Conservation (phyloP, 345 rosid species). For the Salix caprea region DNA sequence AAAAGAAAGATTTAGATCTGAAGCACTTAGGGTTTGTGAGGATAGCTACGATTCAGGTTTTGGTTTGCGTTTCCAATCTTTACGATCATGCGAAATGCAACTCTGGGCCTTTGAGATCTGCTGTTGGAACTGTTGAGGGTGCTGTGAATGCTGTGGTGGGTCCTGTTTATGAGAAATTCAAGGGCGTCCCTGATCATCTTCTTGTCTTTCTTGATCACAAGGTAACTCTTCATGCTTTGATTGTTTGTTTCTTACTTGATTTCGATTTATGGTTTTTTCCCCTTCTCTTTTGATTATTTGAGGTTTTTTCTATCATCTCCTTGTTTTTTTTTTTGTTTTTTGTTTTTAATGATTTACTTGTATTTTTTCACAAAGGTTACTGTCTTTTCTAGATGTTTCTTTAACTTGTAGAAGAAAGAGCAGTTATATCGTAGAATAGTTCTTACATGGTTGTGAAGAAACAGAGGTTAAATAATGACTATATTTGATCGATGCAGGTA, state of each 20-base stretch:
- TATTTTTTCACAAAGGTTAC: no score
- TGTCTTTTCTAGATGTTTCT: no score
- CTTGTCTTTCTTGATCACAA: slow-evolving; percentile 68
- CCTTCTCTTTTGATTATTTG: neutral
- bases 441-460: neutral
- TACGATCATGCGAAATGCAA: slow-evolving; percentile 70
- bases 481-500: slow-evolving; percentile 39
- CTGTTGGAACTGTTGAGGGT: slow-evolving; percentile 63
- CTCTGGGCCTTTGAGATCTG: slow-evolving; percentile 71
- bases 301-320: neutral
- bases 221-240: slow-evolving; percentile 34
- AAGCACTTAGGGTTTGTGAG: slow-evolving; percentile 68
- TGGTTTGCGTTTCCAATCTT: slow-evolving; percentile 47
- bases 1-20: slow-evolving; percentile 26
- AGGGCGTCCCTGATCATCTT: slow-evolving; percentile 58
- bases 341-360: no score
- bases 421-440: no score
- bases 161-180: slow-evolving; percentile 62
- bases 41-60: slow-evolving; percentile 49
- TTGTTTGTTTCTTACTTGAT: neutral
- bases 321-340: no score
- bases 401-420: no score
- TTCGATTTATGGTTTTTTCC: neutral
- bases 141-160: slow-evolving; percentile 56
- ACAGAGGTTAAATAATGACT: neutral